phyloP scores from a whole-genome alignment of 139 green algal species.

The Chlorella sp. region DNA sequence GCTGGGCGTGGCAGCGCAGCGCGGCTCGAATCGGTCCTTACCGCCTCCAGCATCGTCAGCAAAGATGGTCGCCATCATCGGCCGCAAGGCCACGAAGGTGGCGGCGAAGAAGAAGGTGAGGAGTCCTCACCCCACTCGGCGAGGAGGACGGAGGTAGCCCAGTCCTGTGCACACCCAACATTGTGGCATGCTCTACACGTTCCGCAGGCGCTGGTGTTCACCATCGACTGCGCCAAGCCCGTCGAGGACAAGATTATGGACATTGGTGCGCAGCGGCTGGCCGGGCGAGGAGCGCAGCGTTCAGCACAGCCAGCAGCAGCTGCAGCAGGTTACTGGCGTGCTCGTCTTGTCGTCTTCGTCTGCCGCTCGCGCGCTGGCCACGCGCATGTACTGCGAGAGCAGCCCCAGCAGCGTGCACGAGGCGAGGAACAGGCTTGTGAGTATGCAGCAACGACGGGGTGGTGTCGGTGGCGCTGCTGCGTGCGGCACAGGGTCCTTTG shows the following conservation, averaged over 20 bases:
- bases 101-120: constrained; percentile 26
- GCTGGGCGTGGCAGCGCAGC: too few species aligned
- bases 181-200: not conserved
- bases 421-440: too few species aligned
- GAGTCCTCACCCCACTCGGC: too few species aligned
- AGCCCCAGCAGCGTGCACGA: constrained; percentile 4
- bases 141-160: too few species aligned
- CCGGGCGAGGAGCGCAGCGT: too few species aligned
- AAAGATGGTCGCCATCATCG: constrained; percentile 11
- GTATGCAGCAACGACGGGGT: too few species aligned
- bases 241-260: constrained; percentile 70
- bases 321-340: not conserved
- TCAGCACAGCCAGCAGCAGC: not conserved
- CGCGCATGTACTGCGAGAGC: not conserved
- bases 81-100: constrained; percentile 17
- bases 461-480: too few species aligned
- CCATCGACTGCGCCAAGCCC: constrained; percentile 46
- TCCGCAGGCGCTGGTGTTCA: constrained; percentile 31
- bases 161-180: too few species aligned
- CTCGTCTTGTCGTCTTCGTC: not conserved
- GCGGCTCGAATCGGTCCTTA: too few species aligned
- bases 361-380: not conserved
- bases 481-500: constrained; percentile 57
- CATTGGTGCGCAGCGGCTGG: constrained; percentile 68
- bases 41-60: too few species aligned